A percentile compares a stretch with the other conserved stretches of the same genome.
These are phyloP conservation scores for Daldinia loculata DNA, from an alignment of 495 filamentous ascomycete genomes.

Conservation along the genomic window DNA sequence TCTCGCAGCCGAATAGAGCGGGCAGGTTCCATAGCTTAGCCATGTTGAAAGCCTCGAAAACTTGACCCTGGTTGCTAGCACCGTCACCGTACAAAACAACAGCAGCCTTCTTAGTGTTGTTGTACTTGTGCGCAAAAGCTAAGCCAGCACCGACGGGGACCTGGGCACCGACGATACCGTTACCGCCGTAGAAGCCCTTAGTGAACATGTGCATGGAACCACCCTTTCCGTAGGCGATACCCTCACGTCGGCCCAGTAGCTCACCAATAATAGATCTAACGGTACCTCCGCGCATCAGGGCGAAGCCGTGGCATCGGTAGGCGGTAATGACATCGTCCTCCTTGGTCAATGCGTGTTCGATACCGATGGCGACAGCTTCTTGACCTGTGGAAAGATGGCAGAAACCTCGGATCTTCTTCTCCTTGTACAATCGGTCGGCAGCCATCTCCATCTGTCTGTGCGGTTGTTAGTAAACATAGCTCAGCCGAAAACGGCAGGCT, in stretches of 20 bases:
- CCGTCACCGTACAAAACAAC: conserved; percentile 96
- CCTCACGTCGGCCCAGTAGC: conserved; percentile 90
- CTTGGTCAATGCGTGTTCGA: conserved; percentile 93
- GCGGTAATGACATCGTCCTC: conserved; percentile 95
- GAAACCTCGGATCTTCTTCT: conserved; percentile 99
- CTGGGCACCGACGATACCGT: conserved; percentile 98
- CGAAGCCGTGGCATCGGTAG: conserved; percentile 98
- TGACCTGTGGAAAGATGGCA: conserved; percentile 98
- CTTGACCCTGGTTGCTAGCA: conserved; percentile 97
- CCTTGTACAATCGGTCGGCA: conserved; percentile 96
- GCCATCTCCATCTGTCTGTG: conserved; percentile 98
- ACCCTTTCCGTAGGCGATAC: conserved; percentile 98
- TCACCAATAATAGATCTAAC: conserved; percentile 96
- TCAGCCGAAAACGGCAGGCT: conserved; percentile 9
- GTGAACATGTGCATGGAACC: conserved; percentile 99
- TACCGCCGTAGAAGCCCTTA: conserved; percentile 96
- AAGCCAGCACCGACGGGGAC: conserved; percentile 97
- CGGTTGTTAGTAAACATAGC: conserved; percentile 19
- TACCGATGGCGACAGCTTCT: conserved; percentile 95
- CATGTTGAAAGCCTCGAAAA: conserved; percentile 99
- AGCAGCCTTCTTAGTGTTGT: conserved; percentile 80
- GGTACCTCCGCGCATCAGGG: conserved; percentile 92
- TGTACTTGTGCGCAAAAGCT: conserved; percentile 97
- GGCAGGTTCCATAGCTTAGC: conserved; percentile 98
- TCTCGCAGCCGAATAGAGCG: conserved; percentile 96